Percentiles rank a stretch among this genome's conserved stretches.
phyloP scores from a whole-genome alignment of 2,329 filamentous ascomycete species.

The Talaromyces pinophilus region DNA sequence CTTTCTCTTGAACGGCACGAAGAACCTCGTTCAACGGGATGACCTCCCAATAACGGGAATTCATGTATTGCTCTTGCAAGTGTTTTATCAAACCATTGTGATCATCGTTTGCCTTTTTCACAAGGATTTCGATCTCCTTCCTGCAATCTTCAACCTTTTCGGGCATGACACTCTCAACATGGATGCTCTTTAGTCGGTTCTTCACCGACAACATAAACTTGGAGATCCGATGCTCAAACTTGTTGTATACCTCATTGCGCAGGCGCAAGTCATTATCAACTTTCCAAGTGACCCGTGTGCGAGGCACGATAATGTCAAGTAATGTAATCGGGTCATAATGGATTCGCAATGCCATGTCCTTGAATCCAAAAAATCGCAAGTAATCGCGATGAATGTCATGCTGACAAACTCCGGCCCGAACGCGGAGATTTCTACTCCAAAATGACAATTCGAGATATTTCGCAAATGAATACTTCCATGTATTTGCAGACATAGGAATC shows the following conservation, averaged over 20 bases:
- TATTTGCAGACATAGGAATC: conserved; percentile 86
- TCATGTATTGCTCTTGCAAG: conserved; percentile 86
- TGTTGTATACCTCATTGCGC: conserved; percentile 86
- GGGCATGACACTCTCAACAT: conserved; percentile 83
- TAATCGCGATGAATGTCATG: conserved; percentile 94
- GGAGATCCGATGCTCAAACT: conserved; percentile 77
- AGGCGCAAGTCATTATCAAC: conserved; percentile 89
- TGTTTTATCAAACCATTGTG: conserved; percentile 71
- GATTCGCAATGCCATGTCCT: conserved; percentile 80
- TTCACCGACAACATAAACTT: conserved; percentile 88
- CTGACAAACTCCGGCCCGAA: conserved; percentile 74
- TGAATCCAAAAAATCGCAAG: conserved; percentile 86
- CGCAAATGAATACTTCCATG: conserved; percentile 97
- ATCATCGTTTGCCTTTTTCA: conserved; percentile 80
- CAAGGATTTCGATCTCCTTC: conserved; percentile 75
- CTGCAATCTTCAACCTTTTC: conserved; percentile 83
- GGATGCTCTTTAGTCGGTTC: conserved; percentile 80
- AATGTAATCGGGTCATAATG: conserved; percentile 92
- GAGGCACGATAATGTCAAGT: conserved; percentile 89
- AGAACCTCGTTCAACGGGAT: conserved; percentile 89
- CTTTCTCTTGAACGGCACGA: conserved; percentile 87
- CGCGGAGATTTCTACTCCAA: conserved; percentile 81
- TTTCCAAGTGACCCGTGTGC: conserved; percentile 92
- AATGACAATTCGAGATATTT: conserved; percentile 98
- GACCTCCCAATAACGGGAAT: conserved; percentile 93